Conservation (phyloP, 148 eudicot genomes). For the Camellia granthamiana region DNA sequence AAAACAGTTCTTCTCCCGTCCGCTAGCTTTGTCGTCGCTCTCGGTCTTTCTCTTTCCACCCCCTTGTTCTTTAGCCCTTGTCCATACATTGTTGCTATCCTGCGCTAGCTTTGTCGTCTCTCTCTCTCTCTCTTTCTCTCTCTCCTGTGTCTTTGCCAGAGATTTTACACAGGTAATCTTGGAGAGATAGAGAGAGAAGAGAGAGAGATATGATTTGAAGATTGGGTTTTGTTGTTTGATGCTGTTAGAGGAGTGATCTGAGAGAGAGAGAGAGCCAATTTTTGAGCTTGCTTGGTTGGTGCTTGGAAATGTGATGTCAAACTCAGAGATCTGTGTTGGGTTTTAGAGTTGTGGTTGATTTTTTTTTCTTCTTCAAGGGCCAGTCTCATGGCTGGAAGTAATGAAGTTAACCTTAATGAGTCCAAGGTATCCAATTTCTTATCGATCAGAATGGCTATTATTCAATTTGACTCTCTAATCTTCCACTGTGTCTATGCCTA, state of each 20-base stretch:
- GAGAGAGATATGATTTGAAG: background rate
- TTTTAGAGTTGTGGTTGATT: background rate
- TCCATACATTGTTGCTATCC: slow-evolving; percentile 8
- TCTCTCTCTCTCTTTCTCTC: background rate
- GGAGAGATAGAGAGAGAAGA: background rate
- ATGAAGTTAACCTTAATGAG: slow-evolving; percentile 39
- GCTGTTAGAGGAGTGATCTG: background rate
- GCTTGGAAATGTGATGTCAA: slow-evolving; percentile 17
- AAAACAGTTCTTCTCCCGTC: slow-evolving; percentile 7
- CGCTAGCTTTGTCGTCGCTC: slow-evolving; percentile 7
- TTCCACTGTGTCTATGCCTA: background rate
- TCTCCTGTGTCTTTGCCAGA: background rate
- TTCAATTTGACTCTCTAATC: background rate
- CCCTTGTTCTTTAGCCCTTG: slow-evolving; percentile 10
- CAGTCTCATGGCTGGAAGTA: slow-evolving; percentile 35
- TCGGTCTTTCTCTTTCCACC: background rate
- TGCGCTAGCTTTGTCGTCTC: background rate
- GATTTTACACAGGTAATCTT: background rate
- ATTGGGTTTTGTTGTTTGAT: background rate
- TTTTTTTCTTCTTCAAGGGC: background rate
- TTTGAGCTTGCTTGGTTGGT: background rate
- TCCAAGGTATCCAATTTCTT: slow-evolving; percentile 28
- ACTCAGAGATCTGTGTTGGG: background rate
- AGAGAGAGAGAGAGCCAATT: background rate
- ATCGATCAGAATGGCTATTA: background rate